Conservation (phyloP, 2,329 filamentous ascomycete genomes). For the Hirsutella minnesotensis region DNA sequence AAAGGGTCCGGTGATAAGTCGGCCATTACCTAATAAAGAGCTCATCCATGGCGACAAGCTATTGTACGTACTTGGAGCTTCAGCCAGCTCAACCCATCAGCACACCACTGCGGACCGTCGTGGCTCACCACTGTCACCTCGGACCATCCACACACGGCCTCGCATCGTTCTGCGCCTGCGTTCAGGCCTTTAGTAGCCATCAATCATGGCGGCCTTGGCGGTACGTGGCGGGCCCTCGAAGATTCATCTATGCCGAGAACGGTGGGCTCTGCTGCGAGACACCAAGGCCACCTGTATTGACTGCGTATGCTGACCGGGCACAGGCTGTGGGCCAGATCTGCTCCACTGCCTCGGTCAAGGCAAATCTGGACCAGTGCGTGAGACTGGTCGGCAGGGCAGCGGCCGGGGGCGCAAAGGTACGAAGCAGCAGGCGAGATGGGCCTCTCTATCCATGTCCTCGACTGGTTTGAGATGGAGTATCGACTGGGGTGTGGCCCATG, state of each 20-base stretch:
- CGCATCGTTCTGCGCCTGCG: too few species aligned
- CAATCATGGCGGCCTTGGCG: not conserved
- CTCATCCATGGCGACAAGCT: slow-evolving; percentile 6
- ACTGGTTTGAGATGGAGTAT: not conserved
- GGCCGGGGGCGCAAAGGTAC: slow-evolving; percentile 64
- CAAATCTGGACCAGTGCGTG: slow-evolving; percentile 72
- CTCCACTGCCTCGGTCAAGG: slow-evolving; percentile 64
- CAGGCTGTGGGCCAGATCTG: slow-evolving; percentile 80
- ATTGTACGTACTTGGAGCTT: too few species aligned
- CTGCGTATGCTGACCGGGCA: not conserved
- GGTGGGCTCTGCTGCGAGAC: not conserved
- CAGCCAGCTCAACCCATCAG: too few species aligned
- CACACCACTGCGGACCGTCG: too few species aligned
- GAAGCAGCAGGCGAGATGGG: not conserved
- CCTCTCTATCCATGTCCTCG: not conserved
- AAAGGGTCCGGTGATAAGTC: too few species aligned
- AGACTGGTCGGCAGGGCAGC: slow-evolving; percentile 61
- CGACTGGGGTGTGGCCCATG: too few species aligned
- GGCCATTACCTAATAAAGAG: too few species aligned
- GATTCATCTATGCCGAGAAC: not conserved
- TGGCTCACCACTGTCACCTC: too few species aligned
- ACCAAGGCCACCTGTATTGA: not conserved
- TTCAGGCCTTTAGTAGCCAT: not conserved
- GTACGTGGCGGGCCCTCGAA: too few species aligned
- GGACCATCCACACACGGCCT: too few species aligned